Evolutionary conservation across 352 stramenopile species (phyloP).

Genomic region (Phytophthora boehmeriae): DNA sequence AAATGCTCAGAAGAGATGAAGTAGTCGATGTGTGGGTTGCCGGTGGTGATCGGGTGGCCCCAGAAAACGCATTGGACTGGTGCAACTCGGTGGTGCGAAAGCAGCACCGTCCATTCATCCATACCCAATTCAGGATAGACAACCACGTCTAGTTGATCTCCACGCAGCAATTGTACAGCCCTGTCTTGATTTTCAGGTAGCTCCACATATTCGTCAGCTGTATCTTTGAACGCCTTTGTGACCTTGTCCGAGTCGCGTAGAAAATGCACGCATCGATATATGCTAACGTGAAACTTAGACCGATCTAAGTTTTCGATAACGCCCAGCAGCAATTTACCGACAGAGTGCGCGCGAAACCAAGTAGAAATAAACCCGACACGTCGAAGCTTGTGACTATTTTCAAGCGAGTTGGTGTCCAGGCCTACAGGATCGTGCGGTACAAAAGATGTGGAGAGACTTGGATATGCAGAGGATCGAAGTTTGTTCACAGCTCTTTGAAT

Average conservation of each 20-base stretch:
- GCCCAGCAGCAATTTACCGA: slow-evolving; percentile 66
- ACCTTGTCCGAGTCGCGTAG: slow-evolving; percentile 49
- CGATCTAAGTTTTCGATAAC: slow-evolving; percentile 60
- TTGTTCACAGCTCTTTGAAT: slow-evolving; percentile 43
- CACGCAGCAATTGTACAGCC: slow-evolving; percentile 44
- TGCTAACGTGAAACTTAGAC: slow-evolving; percentile 50
- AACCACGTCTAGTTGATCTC: slow-evolving; percentile 70
- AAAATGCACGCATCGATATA: slow-evolving; percentile 66
- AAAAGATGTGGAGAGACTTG: slow-evolving; percentile 35
- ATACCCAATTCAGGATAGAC: slow-evolving; percentile 88
- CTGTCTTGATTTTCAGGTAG: slow-evolving; percentile 39
- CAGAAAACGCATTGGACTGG: slow-evolving; percentile 84
- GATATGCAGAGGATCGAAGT: slow-evolving; percentile 38
- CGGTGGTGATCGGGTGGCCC: slow-evolving; percentile 86
- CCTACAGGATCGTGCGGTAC: not conserved
- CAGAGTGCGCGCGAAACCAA: slow-evolving; percentile 71
- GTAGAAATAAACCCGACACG: slow-evolving; percentile 64
- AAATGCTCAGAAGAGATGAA: slow-evolving; percentile 78
- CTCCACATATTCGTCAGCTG: slow-evolving; percentile 56
- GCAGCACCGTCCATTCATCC: slow-evolving; percentile 72
- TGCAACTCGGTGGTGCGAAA: slow-evolving; percentile 76
- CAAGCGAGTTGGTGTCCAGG: not conserved
- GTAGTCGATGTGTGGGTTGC: slow-evolving; percentile 79
- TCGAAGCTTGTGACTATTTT: slow-evolving; percentile 13
- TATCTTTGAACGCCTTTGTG: slow-evolving; percentile 41